Evolutionary conservation across 257 asterid genomes (phyloP), one percentile per base, ranked within the genome.

Genomic region (Penstemon eatonii): DNA sequence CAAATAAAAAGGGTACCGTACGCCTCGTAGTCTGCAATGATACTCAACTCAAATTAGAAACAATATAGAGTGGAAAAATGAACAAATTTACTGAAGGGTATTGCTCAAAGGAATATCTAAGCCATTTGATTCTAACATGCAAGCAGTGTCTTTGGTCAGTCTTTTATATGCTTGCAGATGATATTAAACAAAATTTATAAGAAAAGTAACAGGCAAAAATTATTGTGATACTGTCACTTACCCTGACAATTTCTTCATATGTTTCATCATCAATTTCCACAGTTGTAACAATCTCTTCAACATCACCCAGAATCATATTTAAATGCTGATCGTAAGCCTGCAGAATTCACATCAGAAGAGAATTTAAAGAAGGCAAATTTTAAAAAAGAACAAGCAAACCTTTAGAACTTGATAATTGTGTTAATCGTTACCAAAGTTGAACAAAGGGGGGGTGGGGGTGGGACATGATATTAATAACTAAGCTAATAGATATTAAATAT

Each of bases 321-420:
- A 94, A 81, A 78, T 94, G 99, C 79, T 94, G 99, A 81, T 94
- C 99, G 87, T 94, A 94, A 56, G 98, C 98, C 97, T 93, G 92
- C 64, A 38, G 70, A 67, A 52, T 50, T 63, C 62, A 75, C 57
- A 51, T 4, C 39, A 49, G 33, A 56, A 38, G 7, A 54, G 5
- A 45, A 73, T 54, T 39, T 54, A 19, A 55, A 43, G 19, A 15
- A 19, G 43, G 47, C 47, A 18, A 42, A 33, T 46, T 47, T 59
- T 60, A 25, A 68, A 33, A 41, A 52, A 56, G 49, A 36, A 8
- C 67, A 40, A 64, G 40, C 37, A 52, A 45, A 15, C 54, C 4
- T 63, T 4, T 36, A 39, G 8, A 45, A 49, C 42, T 56, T 59
- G 73, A 44, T 1, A 40, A 55, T 55, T 33, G 5, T 40, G 50